Evolutionary conservation across 352 stramenopile genomes (phyloP).

Genomic region (Phytophthora cactorum): DNA sequence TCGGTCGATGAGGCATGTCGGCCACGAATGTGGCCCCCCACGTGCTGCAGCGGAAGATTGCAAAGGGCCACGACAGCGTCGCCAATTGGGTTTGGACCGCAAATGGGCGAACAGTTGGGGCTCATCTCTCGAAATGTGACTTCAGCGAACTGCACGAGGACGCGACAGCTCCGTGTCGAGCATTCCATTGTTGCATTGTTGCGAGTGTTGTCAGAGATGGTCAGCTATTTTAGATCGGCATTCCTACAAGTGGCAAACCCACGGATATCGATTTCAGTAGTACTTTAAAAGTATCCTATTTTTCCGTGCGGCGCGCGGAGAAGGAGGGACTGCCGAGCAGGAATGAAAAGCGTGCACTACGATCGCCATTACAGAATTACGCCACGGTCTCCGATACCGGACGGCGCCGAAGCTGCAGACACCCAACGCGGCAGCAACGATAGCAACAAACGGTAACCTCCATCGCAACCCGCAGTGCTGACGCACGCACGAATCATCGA

Average conservation of each 20-base stretch:
- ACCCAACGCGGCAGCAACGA: not conserved
- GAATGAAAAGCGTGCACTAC: not conserved
- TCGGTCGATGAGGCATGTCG: constrained; percentile 18
- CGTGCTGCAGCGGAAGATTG: constrained; percentile 28
- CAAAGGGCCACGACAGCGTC: constrained; percentile 9
- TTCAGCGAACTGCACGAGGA: constrained; percentile 6
- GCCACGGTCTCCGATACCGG: not conserved
- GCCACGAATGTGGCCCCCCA: constrained; percentile 20
- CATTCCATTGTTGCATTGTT: constrained; percentile 26
- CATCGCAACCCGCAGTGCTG: not conserved
- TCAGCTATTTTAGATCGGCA: constrained; percentile 1
- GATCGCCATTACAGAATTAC: not conserved
- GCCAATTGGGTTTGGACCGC: constrained; percentile 10
- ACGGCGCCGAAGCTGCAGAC: not conserved
- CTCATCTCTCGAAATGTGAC: constrained; percentile 9
- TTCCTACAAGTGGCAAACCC: too few relatives aligned
- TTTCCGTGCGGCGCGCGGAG: too few relatives aligned
- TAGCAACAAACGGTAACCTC: not conserved
- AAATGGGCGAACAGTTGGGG: constrained; percentile 16
- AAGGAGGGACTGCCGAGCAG: not conserved
- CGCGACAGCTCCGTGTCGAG: constrained; percentile 15
- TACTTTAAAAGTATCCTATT: too few relatives aligned
- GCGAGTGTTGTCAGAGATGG: not conserved
- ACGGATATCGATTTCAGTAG: too few relatives aligned
- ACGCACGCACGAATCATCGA: constrained; percentile 4